Evolutionary conservation across 2,329 filamentous ascomycete species (phyloP).

Genomic region (Fusarium domesticum): DNA sequence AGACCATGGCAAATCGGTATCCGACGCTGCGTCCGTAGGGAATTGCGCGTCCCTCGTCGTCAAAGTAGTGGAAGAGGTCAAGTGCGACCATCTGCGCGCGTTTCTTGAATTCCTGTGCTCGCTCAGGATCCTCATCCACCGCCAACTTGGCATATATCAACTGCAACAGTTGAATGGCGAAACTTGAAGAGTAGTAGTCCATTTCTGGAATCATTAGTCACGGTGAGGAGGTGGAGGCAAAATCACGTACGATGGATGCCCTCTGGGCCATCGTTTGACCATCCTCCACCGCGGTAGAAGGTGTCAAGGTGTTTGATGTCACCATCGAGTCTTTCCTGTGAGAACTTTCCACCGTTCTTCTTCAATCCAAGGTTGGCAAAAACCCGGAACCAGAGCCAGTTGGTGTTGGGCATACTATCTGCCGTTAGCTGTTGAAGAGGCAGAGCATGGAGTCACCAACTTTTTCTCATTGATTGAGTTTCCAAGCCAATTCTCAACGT

Average conservation of each 20-base stretch:
- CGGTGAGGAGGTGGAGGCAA: background rate
- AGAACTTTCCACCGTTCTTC: constrained; percentile 70
- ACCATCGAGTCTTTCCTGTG: constrained; percentile 64
- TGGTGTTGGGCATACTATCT: constrained; percentile 64
- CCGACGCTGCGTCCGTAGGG: constrained; percentile 76
- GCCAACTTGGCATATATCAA: constrained; percentile 73
- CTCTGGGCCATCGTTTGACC: constrained; percentile 78
- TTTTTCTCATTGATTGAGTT: constrained; percentile 76
- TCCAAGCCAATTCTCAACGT: constrained; percentile 70
- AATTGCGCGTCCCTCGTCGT: constrained; percentile 66
- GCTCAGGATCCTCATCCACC: constrained; percentile 61
- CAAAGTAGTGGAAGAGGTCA: constrained; percentile 74
- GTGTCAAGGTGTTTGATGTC: constrained; percentile 77
- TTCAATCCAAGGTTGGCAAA: constrained; percentile 78
- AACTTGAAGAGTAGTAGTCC: constrained; percentile 82
- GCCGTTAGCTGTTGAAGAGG: constrained; percentile 6
- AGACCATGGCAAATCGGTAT: constrained; percentile 83
- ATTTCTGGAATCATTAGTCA: constrained; percentile 52
- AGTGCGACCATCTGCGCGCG: constrained; percentile 64
- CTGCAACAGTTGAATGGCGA: constrained; percentile 78
- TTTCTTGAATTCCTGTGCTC: constrained; percentile 66
- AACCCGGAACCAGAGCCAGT: constrained; percentile 79
- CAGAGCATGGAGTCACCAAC: constrained; percentile 31
- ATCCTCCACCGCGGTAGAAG: constrained; percentile 78
- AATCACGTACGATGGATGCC: constrained; percentile 60